Conservation (phyloP, 805 yeast species). For the Metschnikowia picachoensis region DNA sequence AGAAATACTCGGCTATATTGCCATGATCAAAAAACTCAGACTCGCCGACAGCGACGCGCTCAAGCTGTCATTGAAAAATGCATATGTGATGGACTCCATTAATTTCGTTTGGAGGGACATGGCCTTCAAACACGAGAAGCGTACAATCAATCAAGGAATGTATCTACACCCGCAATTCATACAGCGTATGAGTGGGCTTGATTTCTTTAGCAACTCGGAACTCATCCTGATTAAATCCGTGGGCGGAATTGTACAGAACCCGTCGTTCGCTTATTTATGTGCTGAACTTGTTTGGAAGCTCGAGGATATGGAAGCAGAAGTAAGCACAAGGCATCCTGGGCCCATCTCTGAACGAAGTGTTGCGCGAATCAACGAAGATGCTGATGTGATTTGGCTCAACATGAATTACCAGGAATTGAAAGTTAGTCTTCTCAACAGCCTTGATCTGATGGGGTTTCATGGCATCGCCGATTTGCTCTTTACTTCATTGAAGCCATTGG, state of each 20-base stretch:
- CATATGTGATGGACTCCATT: slow-evolving; percentile 52
- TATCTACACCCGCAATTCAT: slow-evolving; percentile 32
- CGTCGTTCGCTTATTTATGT: slow-evolving; percentile 45
- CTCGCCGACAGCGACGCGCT: slow-evolving; percentile 16
- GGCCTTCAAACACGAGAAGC: slow-evolving; percentile 39
- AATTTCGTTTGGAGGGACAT: slow-evolving; percentile 55
- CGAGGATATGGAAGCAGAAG: slow-evolving; percentile 38
- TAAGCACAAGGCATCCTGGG: slow-evolving; percentile 45
- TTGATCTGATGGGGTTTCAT: slow-evolving; percentile 42
- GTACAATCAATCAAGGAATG: slow-evolving; percentile 37
- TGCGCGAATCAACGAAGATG: slow-evolving; percentile 24
- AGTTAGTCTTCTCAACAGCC: slow-evolving; percentile 38
- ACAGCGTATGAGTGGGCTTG: slow-evolving; percentile 27
- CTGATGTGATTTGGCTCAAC: slow-evolving; percentile 35
- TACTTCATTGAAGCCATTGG: slow-evolving; percentile 49
- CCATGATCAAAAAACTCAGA: slow-evolving; percentile 34
- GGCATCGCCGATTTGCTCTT: slow-evolving; percentile 51
- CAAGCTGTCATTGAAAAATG: slow-evolving; percentile 38
- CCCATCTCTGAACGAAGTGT: slow-evolving; percentile 48
- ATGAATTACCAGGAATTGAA: slow-evolving; percentile 43
- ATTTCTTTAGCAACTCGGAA: slow-evolving; percentile 29
- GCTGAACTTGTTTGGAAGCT: slow-evolving; percentile 43
- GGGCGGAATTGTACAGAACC: slow-evolving; percentile 48
- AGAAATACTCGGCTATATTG: slow-evolving; percentile 43
- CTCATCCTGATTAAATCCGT: slow-evolving; percentile 25